Percentiles rank a stretch among this genome's conserved stretches.
These are phyloP conservation scores for Phaseolus lunatus DNA, from an alignment of 306 rosid genomes.

Conservation along the genomic window DNA sequence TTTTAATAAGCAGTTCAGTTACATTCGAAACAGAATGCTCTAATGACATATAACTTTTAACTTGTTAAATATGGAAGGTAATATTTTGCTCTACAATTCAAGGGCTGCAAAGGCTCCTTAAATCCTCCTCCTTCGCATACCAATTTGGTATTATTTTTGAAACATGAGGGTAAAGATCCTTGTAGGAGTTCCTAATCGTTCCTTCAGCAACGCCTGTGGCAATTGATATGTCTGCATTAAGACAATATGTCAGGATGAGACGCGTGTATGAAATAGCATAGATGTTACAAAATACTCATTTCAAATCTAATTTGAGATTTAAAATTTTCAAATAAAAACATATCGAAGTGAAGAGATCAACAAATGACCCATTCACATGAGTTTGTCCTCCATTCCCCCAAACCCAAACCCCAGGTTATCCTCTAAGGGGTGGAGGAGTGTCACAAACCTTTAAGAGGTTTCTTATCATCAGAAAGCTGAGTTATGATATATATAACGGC, in stretches of 20 bases:
- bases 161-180: slow-evolving; percentile 88
- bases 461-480: slow-evolving; percentile 92
- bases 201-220: slow-evolving; percentile 99
- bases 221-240: slow-evolving; percentile 81
- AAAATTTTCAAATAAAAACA: not conserved
- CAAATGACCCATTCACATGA: not conserved
- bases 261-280: slow-evolving; percentile 2
- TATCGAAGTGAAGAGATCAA: not conserved
- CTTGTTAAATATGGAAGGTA: slow-evolving; percentile 22
- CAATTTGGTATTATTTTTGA: slow-evolving; percentile 92
- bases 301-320: not conserved
- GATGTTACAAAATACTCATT: not conserved
- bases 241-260: slow-evolving; percentile 18
- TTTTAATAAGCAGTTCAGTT: slow-evolving; percentile 37
- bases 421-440: not conserved
- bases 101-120: slow-evolving; percentile 91
- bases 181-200: slow-evolving; percentile 89
- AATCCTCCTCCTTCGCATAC: slow-evolving; percentile 94
- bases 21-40: slow-evolving; percentile 48
- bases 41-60: slow-evolving; percentile 32
- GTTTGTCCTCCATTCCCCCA: slow-evolving; percentile 32
- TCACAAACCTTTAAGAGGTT: slow-evolving; percentile 83
- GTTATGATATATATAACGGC: slow-evolving; percentile 94
- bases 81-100: slow-evolving; percentile 49
- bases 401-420: slow-evolving; percentile 1